Evolutionary conservation across 306 rosid genomes (phyloP).

Genomic region (Quercus gilva): DNA sequence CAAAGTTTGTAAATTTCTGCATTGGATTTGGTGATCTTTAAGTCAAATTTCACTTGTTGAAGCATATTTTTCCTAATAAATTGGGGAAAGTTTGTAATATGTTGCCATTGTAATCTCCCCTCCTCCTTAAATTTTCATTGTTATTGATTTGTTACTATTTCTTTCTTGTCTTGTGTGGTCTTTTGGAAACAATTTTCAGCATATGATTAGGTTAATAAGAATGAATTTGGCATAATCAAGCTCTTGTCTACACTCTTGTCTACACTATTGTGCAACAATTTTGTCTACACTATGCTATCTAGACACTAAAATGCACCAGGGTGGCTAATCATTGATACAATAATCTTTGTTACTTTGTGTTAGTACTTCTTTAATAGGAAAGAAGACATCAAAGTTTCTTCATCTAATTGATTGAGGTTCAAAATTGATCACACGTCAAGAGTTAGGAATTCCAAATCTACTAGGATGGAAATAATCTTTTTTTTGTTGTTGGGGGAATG

Average conservation of each 20-base stretch:
- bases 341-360: neutral
- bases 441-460: neutral
- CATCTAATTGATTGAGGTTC: neutral
- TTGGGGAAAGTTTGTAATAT: neutral
- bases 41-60: neutral
- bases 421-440: neutral
- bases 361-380: neutral
- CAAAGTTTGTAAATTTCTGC: constrained; percentile 9
- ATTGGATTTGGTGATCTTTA: constrained; percentile 5
- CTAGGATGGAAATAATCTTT: neutral
- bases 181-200: neutral
- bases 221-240: neutral
- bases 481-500: neutral
- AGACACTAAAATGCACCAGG: no score
- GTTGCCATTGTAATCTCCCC: neutral
- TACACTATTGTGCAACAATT: neutral
- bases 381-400: neutral
- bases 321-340: no score
- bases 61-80: neutral
- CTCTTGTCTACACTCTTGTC: no score
- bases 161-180: neutral
- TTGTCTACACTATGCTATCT: neutral
- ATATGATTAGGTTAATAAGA: neutral
- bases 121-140: no score
- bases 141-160: neutral